Percentiles rank a stretch among this genome's conserved stretches.
phyloP scores from a whole-genome alignment of 805 yeast genomes.

The Metschnikowia lachancei region DNA sequence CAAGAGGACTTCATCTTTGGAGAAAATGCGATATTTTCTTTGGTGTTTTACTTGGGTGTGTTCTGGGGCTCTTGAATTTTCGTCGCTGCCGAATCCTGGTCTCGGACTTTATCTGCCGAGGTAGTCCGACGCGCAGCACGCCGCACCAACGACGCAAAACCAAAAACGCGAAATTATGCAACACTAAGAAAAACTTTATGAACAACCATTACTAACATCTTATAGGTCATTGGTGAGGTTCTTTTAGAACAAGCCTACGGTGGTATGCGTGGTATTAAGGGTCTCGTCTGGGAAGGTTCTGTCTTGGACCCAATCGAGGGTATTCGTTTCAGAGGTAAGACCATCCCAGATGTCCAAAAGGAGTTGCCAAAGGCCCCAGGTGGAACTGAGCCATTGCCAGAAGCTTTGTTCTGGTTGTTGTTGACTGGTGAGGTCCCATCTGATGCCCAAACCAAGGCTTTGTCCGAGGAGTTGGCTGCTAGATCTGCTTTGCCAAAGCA shows the following conservation, averaged over 20 bases:
- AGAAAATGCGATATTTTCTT: too few relatives aligned
- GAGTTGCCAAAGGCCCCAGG: slow-evolving; percentile 60
- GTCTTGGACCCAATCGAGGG: slow-evolving; percentile 74
- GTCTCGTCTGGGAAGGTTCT: slow-evolving; percentile 79
- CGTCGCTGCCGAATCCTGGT: background rate
- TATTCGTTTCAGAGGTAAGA: slow-evolving; percentile 73
- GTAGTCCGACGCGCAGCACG: slow-evolving; percentile 2
- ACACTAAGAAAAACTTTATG: background rate
- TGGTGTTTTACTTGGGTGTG: too few relatives aligned
- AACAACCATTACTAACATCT: slow-evolving; percentile 12
- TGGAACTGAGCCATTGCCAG: slow-evolving; percentile 66
- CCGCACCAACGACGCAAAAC: slow-evolving; percentile 1
- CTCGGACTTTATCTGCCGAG: slow-evolving; percentile 13
- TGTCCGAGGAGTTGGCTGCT: slow-evolving; percentile 61
- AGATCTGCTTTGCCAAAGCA: slow-evolving; percentile 65
- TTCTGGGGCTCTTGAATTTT: background rate
- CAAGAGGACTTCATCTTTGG: too few relatives aligned
- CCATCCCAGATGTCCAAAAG: slow-evolving; percentile 69
- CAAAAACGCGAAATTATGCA: slow-evolving; percentile 2
- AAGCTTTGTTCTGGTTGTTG: slow-evolving; percentile 74
- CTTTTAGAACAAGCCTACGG: slow-evolving; percentile 44
- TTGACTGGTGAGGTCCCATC: slow-evolving; percentile 74
- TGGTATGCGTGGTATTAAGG: slow-evolving; percentile 78
- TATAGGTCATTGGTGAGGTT: slow-evolving; percentile 45
- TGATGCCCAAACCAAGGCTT: slow-evolving; percentile 51